These are phyloP conservation scores for Microdochium bolleyi DNA, from an alignment of 2,329 filamentous ascomycete species.

Conservation along the genomic window DNA sequence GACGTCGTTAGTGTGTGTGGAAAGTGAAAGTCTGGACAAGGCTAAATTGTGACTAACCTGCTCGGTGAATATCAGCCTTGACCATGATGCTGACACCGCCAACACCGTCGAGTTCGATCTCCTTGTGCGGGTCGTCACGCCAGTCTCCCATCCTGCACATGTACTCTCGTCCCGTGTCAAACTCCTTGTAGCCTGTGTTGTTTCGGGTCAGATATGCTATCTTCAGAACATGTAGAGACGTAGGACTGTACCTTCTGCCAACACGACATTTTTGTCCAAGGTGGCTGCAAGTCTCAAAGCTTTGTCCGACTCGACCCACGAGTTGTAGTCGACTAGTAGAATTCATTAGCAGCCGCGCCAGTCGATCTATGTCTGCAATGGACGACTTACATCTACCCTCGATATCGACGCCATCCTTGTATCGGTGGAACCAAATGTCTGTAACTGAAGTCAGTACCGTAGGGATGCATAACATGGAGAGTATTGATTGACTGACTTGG, in stretches of 20 bases:
- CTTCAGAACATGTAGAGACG: background rate
- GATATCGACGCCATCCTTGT: constrained; percentile 72
- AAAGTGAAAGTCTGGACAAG: background rate
- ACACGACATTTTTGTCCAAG: constrained; percentile 71
- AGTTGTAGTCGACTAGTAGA: constrained; percentile 86
- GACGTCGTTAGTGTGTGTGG: constrained; percentile 12
- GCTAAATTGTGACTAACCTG: constrained; percentile 48
- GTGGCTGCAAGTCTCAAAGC: constrained; percentile 64
- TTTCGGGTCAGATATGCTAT: constrained; percentile 8
- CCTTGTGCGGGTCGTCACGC: constrained; percentile 83
- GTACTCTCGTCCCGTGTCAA: constrained; percentile 80
- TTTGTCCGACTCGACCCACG: constrained; percentile 91
- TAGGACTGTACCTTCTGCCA: constrained; percentile 71
- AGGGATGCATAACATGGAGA: background rate
- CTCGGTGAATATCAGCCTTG: constrained; percentile 94
- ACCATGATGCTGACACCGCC: constrained; percentile 96
- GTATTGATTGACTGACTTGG: constrained; percentile 61
- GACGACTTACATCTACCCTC: constrained; percentile 78
- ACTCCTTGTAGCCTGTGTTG: constrained; percentile 78
- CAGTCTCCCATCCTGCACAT: constrained; percentile 91
- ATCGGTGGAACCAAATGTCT: constrained; percentile 98
- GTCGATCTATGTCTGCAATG: too few species aligned
- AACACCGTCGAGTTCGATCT: constrained; percentile 89
- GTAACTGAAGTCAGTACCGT: constrained; percentile 7
- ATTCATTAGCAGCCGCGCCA: constrained; percentile 10